Evolutionary conservation across 805 yeast genomes (phyloP).

Genomic region (Barnettozyma salicaria): DNA sequence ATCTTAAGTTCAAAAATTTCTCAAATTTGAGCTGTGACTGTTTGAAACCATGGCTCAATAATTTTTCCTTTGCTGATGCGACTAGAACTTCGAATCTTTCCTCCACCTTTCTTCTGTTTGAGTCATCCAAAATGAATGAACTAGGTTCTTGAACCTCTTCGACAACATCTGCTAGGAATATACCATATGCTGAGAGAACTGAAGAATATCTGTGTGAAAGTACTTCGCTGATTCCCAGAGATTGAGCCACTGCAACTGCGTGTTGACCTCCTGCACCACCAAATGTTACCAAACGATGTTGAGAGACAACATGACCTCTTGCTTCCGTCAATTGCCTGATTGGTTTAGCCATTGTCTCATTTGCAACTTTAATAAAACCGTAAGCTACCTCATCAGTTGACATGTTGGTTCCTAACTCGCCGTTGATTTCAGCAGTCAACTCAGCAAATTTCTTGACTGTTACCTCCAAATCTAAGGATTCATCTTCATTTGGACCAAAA

Average conservation of each 20-base stretch:
- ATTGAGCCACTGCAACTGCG: constrained; percentile 69
- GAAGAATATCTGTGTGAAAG: constrained; percentile 79
- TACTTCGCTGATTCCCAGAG: constrained; percentile 61
- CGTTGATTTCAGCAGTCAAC: constrained; percentile 52
- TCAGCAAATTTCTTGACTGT: constrained; percentile 45
- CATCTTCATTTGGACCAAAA: constrained; percentile 75
- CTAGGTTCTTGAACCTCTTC: constrained; percentile 75
- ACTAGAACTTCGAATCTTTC: constrained; percentile 41
- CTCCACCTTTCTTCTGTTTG: constrained; percentile 31
- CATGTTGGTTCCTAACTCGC: constrained; percentile 33
- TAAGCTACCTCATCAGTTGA: constrained; percentile 65
- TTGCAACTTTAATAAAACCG: constrained; percentile 80
- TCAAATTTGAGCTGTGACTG: constrained; percentile 46
- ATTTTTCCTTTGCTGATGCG: constrained; percentile 35
- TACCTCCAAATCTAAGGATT: constrained; percentile 54
- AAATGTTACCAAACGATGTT: constrained; percentile 72
- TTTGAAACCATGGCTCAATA: constrained; percentile 48
- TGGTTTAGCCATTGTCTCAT: constrained; percentile 88
- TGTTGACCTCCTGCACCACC: constrained; percentile 97
- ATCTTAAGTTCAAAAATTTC: constrained; percentile 68
- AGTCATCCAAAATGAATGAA: constrained; percentile 35
- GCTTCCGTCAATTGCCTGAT: constrained; percentile 81
- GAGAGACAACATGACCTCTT: constrained; percentile 60
- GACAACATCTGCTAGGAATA: constrained; percentile 80
- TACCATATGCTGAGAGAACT: constrained; percentile 81